Conservation (phyloP, 176 grass and related monocot species). For the Musa beccarii region DNA sequence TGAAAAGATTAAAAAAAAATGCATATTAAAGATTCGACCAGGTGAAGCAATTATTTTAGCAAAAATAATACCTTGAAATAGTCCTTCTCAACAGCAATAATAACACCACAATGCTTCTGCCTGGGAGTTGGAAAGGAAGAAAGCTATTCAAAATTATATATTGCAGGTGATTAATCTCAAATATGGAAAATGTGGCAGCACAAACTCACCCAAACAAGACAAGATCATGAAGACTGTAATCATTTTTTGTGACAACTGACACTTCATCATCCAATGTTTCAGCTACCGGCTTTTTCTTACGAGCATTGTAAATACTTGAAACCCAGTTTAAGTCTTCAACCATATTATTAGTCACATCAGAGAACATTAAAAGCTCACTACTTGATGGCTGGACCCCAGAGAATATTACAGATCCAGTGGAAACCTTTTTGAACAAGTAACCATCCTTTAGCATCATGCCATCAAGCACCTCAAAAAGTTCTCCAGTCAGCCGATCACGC, state of each 20-base stretch:
- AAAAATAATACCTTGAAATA: slow-evolving; percentile 39
- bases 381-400: slow-evolving; percentile 77
- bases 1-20: slow-evolving; percentile 19
- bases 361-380: slow-evolving; percentile 71
- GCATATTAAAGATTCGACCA: slow-evolving; percentile 9
- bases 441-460: slow-evolving; percentile 94
- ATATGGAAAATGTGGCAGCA: slow-evolving; percentile 5
- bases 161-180: not conserved
- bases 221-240: slow-evolving; percentile 78
- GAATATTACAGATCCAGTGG: slow-evolving; percentile 82
- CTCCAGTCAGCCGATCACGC: slow-evolving; percentile 74
- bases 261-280: slow-evolving; percentile 18
- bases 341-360: slow-evolving; percentile 42
- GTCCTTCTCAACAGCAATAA: slow-evolving; percentile 80
- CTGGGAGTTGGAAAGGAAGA: slow-evolving; percentile 38
- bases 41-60: slow-evolving; percentile 18
- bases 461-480: slow-evolving; percentile 83
- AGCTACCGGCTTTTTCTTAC: slow-evolving; percentile 39
- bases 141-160: slow-evolving; percentile 16
- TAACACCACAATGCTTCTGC: slow-evolving; percentile 79
- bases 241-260: slow-evolving; percentile 35
- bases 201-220: slow-evolving; percentile 81
- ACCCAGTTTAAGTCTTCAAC: slow-evolving; percentile 76
- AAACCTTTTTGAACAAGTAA: slow-evolving; percentile 75
- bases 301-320: slow-evolving; percentile 44